Conservation (phyloP, 495 filamentous ascomycete species). For the Tirmania nivea region DNA sequence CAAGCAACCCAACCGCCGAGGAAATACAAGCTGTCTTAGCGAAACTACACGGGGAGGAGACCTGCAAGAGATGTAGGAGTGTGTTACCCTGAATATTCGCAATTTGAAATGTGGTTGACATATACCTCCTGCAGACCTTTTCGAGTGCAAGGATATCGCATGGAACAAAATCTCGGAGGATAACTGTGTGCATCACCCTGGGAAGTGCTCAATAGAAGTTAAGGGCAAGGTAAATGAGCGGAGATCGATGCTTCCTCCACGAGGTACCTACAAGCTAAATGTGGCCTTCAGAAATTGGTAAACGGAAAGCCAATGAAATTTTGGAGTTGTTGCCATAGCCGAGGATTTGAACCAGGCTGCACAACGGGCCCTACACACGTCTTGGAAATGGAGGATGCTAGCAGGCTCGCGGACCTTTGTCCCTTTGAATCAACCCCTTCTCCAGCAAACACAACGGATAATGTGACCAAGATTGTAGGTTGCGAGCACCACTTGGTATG, state of each 20-base stretch:
- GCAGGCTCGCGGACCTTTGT: background rate
- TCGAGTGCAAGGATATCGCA: background rate
- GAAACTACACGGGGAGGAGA: background rate
- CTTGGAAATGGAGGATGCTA: background rate
- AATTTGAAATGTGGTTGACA: background rate
- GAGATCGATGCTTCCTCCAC: background rate
- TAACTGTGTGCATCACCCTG: background rate
- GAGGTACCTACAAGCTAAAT: background rate
- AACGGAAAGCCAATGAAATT: background rate
- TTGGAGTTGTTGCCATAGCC: background rate
- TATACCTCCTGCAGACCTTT: background rate
- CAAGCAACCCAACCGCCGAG: background rate
- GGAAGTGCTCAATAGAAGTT: background rate
- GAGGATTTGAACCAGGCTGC: background rate
- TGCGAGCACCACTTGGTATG: background rate
- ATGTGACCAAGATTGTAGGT: background rate
- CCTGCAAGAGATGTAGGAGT: background rate
- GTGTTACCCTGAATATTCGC: background rate
- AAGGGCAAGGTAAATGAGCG: background rate
- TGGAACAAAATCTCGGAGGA: background rate
- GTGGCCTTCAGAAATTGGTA: background rate
- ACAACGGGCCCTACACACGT: background rate
- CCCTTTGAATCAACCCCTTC: background rate
- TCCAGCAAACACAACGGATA: background rate
- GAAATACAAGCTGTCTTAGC: background rate